Percentiles rank a stretch among this genome's conserved stretches.
Evolutionary conservation across 2,329 filamentous ascomycete genomes (phyloP).

Genomic region (Didymella arachidicola): DNA sequence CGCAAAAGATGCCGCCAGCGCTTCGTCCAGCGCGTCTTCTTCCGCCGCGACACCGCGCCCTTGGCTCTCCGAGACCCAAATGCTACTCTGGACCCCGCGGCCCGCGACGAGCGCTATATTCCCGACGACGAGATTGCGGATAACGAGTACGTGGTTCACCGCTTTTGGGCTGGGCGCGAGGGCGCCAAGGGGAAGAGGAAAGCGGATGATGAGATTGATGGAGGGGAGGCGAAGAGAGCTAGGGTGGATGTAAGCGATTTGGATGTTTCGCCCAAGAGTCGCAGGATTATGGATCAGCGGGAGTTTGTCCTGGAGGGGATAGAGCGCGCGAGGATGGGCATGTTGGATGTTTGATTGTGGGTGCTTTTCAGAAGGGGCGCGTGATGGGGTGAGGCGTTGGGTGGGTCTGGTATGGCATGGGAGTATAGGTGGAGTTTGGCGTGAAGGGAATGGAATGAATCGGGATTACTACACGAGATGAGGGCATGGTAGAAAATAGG

Average conservation of each 20-base stretch:
- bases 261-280: not conserved
- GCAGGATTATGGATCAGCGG: not conserved
- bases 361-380: no score
- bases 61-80: conserved; percentile 21
- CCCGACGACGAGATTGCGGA: conserved; percentile 31
- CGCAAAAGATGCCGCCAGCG: conserved; percentile 29
- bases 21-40: conserved; percentile 48
- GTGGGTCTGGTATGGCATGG: no score
- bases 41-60: conserved; percentile 35
- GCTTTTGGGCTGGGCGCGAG: conserved; percentile 33
- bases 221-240: not conserved
- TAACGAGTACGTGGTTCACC: conserved; percentile 26
- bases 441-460: no score
- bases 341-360: not conserved
- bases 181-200: not conserved
- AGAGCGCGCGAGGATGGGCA: not conserved
- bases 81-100: conserved; percentile 20
- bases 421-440: no score
- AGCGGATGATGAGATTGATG: not conserved
- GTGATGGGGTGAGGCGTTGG: no score
- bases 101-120: conserved; percentile 39
- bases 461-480: no score
- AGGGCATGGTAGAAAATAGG: no score
- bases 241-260: not conserved
- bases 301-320: not conserved